Percentiles rank a stretch among this genome's conserved stretches.
These are phyloP conservation scores for Podospora pseudoanserina DNA, from an alignment of 495 filamentous ascomycete species.

Conservation along the genomic window DNA sequence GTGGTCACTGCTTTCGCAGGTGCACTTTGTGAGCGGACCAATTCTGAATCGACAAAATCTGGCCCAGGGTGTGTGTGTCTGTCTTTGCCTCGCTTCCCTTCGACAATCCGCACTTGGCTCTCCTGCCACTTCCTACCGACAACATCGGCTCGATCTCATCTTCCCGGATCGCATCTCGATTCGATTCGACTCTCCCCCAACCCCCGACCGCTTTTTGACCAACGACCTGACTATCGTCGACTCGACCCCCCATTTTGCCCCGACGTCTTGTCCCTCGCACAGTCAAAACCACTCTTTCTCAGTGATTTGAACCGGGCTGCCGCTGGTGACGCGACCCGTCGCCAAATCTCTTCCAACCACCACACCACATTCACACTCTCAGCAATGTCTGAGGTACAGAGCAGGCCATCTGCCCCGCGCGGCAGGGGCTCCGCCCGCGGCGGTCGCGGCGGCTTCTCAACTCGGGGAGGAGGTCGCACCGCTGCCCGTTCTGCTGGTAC, in stretches of 20 bases:
- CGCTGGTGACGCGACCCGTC: conserved; percentile 44
- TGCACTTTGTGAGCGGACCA: conserved; percentile 24
- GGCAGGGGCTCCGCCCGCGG: conserved; percentile 41
- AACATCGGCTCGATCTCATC: conserved; percentile 31
- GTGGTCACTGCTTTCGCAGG: conserved; percentile 23
- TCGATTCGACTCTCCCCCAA: conserved; percentile 29
- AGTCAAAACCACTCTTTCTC: not conserved
- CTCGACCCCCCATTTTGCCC: conserved; percentile 34
- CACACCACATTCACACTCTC: conserved; percentile 33
- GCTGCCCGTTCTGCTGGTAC: conserved; percentile 42
- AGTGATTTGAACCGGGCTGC: conserved; percentile 23
- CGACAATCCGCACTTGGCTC: conserved; percentile 17
- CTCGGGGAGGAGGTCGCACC: conserved; percentile 67
- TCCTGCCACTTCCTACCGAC: conserved; percentile 24
- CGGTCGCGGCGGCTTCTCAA: conserved; percentile 76
- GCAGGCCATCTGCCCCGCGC: conserved; percentile 61
- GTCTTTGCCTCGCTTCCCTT: conserved; percentile 27
- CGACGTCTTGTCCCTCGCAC: conserved; percentile 25
- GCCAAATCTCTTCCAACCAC: conserved; percentile 28
- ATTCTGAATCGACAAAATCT: conserved; percentile 37
- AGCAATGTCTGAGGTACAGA: conserved; percentile 90
- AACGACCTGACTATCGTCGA: conserved; percentile 20
- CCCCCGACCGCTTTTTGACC: conserved; percentile 20
- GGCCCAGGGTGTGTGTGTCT: conserved; percentile 15
- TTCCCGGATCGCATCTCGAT: conserved; percentile 31